Conservation (phyloP, 164 flowering plant genomes). For the Cinnamomum chago region DNA sequence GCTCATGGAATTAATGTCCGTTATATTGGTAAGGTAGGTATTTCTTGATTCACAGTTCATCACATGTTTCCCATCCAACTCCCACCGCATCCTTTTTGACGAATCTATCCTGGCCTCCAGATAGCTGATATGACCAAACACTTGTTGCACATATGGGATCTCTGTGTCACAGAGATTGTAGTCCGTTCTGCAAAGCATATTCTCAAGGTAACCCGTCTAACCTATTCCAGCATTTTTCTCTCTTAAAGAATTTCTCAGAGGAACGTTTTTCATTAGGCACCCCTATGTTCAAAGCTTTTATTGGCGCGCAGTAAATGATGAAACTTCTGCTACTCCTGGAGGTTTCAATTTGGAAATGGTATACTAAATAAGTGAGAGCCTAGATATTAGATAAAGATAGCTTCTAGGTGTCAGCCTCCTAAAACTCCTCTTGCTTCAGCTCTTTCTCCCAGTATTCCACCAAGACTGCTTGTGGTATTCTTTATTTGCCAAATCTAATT, state of each 20-base stretch:
- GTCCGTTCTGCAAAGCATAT: constrained; percentile 93
- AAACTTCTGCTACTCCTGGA: too few species aligned
- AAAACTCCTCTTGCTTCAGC: background rate
- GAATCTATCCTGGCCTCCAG: constrained; percentile 29
- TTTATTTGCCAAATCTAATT: background rate
- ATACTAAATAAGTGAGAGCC: too few species aligned
- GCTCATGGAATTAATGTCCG: constrained; percentile 98
- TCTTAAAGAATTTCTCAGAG: too few species aligned
- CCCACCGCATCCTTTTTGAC: background rate
- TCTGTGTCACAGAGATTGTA: constrained; percentile 74
- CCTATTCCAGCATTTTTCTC: background rate
- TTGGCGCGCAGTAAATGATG: too few species aligned
- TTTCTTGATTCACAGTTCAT: background rate
- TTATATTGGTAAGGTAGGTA: constrained; percentile 83
- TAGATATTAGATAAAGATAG: background rate
- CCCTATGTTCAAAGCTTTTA: too few species aligned
- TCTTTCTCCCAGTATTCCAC: background rate
- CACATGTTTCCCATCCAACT: background rate
- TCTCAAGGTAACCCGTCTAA: constrained; percentile 54
- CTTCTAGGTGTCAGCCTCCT: background rate
- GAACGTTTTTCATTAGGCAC: background rate
- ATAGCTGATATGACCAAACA: constrained; percentile 80
- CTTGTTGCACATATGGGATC: constrained; percentile 92
- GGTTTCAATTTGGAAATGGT: too few species aligned
- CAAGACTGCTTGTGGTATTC: too few species aligned